phyloP scores from a whole-genome alignment of 2,329 filamentous ascomycete genomes.

The Monilinia fructicola region DNA sequence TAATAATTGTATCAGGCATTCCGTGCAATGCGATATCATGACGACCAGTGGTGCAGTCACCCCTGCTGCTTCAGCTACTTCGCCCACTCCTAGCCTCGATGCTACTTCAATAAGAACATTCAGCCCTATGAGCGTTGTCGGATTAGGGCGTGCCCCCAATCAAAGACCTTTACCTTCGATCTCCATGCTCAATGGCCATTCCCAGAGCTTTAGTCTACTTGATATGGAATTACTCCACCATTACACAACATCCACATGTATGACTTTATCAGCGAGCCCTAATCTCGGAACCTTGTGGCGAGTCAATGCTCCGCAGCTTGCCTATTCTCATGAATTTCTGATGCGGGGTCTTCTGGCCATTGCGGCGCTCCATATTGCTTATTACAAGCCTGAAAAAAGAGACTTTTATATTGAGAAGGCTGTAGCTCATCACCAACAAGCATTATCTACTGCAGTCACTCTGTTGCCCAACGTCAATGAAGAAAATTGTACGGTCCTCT shows the following conservation, averaged over 20 bases:
- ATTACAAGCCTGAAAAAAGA: slow-evolving; percentile 42
- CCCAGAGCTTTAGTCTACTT: slow-evolving; percentile 33
- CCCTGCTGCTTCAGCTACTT: slow-evolving; percentile 1
- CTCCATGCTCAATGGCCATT: slow-evolving; percentile 1
- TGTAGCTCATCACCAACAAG: slow-evolving; percentile 42
- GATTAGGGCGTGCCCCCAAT: background rate
- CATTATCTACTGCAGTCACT: slow-evolving; percentile 38
- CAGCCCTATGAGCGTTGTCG: slow-evolving; percentile 16
- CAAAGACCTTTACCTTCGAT: slow-evolving; percentile 19
- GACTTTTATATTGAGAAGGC: slow-evolving; percentile 45
- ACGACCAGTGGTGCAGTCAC: background rate
- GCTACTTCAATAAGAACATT: slow-evolving; percentile 1
- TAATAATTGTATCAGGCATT: slow-evolving; percentile 45
- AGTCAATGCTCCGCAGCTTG: slow-evolving; percentile 48
- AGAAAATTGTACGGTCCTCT: slow-evolving; percentile 43
- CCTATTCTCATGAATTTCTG: slow-evolving; percentile 48
- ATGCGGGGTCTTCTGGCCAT: slow-evolving; percentile 51
- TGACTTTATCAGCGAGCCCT: slow-evolving; percentile 48
- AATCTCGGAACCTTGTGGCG: slow-evolving; percentile 49
- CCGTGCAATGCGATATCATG: slow-evolving; percentile 42
- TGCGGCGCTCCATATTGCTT: slow-evolving; percentile 51
- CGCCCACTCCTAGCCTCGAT: slow-evolving; percentile 4
- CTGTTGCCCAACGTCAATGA: slow-evolving; percentile 40
- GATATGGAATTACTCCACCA: slow-evolving; percentile 56
- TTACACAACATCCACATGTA: slow-evolving; percentile 50